phyloP scores from a whole-genome alignment of 2,329 filamentous ascomycete genomes.

The Triangularia verruculosa region DNA sequence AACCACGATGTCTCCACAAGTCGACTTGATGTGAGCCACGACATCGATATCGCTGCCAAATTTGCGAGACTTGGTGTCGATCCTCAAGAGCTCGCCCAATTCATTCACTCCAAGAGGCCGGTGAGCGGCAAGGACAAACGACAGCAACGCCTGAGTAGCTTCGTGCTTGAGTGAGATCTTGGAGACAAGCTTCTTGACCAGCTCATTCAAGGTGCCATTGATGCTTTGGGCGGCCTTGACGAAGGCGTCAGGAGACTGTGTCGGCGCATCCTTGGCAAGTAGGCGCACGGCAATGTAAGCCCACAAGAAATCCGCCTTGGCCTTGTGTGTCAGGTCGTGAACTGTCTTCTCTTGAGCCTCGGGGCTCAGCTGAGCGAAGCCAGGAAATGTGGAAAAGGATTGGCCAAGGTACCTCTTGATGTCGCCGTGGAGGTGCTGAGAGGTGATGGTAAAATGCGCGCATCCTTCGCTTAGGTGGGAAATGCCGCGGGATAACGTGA shows the following conservation, averaged over 20 bases:
- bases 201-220: conserved; percentile 27
- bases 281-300: conserved; percentile 35
- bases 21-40: conserved; percentile 22
- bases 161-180: conserved; percentile 31
- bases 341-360: conserved; percentile 29
- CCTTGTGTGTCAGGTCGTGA: conserved; percentile 32
- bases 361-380: conserved; percentile 25
- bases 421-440: conserved; percentile 34
- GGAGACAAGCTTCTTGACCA: conserved; percentile 29
- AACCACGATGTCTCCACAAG: conserved; percentile 33
- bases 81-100: conserved; percentile 33
- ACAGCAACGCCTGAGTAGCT: conserved; percentile 30
- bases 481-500: conserved; percentile 37
- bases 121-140: conserved; percentile 36
- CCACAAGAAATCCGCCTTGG: conserved; percentile 39
- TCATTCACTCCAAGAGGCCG: conserved; percentile 35
- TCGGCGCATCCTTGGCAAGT: conserved; percentile 27
- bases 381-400: conserved; percentile 23
- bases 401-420: conserved; percentile 34
- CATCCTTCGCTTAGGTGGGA: conserved; percentile 33
- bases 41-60: conserved; percentile 26
- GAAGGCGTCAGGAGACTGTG: conserved; percentile 24
- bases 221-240: conserved; percentile 27
- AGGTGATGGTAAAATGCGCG: conserved; percentile 34
- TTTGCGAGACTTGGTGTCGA: conserved; percentile 28